phyloP scores from a whole-genome alignment of 768 basidiomycete species.

The Candolleomyces efflorescens region DNA sequence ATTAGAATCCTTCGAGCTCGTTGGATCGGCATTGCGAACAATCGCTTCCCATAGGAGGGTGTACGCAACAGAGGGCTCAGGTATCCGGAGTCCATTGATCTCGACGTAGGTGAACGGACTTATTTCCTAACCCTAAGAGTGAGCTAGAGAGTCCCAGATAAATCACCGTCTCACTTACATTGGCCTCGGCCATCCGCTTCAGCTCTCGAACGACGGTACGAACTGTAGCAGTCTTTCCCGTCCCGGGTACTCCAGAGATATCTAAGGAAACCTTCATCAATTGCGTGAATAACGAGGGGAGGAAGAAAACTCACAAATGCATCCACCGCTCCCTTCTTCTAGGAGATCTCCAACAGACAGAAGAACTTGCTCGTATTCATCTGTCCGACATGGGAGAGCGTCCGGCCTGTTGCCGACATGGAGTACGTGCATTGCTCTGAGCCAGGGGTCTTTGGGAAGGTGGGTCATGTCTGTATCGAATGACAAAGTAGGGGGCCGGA shows the following conservation, averaged over 20 bases:
- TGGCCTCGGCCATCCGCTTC: constrained; percentile 80
- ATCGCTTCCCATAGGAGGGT: constrained; percentile 89
- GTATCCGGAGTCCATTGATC: constrained; percentile 92
- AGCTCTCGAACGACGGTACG: constrained; percentile 89
- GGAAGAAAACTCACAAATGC: constrained; percentile 66
- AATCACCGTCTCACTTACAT: constrained; percentile 41
- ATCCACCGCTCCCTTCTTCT: constrained; percentile 92
- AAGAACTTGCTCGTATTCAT: constrained; percentile 76
- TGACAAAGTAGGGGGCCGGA: constrained; percentile 28
- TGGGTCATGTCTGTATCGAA: constrained; percentile 39
- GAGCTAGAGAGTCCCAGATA: not conserved
- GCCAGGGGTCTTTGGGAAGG: constrained; percentile 73
- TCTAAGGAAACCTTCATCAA: constrained; percentile 44
- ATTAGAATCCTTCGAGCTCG: constrained; percentile 46
- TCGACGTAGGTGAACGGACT: constrained; percentile 96
- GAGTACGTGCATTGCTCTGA: constrained; percentile 84
- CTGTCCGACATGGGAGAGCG: constrained; percentile 81
- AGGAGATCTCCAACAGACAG: constrained; percentile 77
- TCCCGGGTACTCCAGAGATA: constrained; percentile 98
- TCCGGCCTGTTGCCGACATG: constrained; percentile 95
- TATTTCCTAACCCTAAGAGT: constrained; percentile 58
- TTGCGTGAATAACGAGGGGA: not conserved
- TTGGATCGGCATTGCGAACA: constrained; percentile 64
- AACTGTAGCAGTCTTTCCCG: constrained; percentile 97
- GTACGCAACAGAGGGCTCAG: constrained; percentile 92